These are phyloP conservation scores for Syncephalastrum racemosum DNA, from an alignment of 371 early-diverging fungal species.

Conservation along the genomic window DNA sequence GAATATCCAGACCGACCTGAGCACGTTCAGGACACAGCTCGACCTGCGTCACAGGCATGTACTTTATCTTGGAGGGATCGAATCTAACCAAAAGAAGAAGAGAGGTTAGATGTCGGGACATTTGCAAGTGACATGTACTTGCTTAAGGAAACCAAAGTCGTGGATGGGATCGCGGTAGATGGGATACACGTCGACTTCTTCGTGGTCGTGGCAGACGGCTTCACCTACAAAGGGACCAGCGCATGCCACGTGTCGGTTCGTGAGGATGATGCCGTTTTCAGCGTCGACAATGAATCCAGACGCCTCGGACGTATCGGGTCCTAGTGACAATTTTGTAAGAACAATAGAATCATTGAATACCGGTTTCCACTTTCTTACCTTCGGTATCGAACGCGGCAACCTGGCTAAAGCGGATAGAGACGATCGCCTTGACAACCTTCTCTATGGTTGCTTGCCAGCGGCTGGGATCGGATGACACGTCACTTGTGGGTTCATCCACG, in stretches of 20 bases:
- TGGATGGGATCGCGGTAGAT: constrained; percentile 87
- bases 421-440: constrained; percentile 72
- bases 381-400: constrained; percentile 83
- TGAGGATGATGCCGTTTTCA: constrained; percentile 80
- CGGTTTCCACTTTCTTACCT: too few relatives aligned
- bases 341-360: constrained; percentile 56
- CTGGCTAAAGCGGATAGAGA: constrained; percentile 74
- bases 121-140: constrained; percentile 6
- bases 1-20: constrained; percentile 88
- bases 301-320: constrained; percentile 60
- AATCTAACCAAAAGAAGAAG: constrained; percentile 46
- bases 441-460: constrained; percentile 71
- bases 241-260: constrained; percentile 93
- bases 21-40: constrained; percentile 80
- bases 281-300: constrained; percentile 96
- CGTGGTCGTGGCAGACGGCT: constrained; percentile 89
- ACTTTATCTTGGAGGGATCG: constrained; percentile 73
- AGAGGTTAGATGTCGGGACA: too few relatives aligned
- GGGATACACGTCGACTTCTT: constrained; percentile 85
- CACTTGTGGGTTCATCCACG: background rate
- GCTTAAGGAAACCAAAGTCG: constrained; percentile 66
- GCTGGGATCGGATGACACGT: constrained; percentile 25
- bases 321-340: constrained; percentile 12
- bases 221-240: constrained; percentile 90
- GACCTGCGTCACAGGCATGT: constrained; percentile 81